phyloP scores from a whole-genome alignment of 768 basidiomycete genomes.

The Galerina marginata region DNA sequence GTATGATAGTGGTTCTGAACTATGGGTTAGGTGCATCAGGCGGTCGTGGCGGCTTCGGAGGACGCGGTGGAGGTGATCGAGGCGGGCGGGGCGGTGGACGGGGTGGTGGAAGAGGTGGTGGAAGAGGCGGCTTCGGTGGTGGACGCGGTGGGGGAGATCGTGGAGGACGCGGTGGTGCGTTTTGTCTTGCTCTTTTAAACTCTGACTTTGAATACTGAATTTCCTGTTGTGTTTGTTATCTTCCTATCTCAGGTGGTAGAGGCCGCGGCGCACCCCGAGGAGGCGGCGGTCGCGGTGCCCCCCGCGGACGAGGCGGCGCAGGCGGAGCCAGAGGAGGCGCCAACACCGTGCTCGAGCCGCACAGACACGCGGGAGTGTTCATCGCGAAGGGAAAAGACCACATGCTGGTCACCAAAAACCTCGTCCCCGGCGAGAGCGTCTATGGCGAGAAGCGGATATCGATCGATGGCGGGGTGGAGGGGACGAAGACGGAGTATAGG shows the following conservation, averaged over 20 bases:
- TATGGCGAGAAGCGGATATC: conserved; percentile 98
- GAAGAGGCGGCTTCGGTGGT: conserved; percentile 44
- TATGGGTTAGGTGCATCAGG: conserved; percentile 58
- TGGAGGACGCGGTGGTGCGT: conserved; percentile 44
- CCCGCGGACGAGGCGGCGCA: conserved; percentile 49
- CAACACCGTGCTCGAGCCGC: conserved; percentile 92
- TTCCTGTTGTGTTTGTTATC: conserved; percentile 7
- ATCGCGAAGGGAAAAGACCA: conserved; percentile 98
- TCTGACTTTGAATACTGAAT: neutral
- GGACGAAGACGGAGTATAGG: conserved; percentile 92
- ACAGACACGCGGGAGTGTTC: conserved; percentile 93
- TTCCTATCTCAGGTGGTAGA: conserved; percentile 24
- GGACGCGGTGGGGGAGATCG: conserved; percentile 43
- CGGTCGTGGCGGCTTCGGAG: conserved; percentile 75
- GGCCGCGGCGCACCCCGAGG: conserved; percentile 37
- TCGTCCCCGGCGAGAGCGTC: conserved; percentile 96
- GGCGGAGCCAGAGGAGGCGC: conserved; percentile 83
- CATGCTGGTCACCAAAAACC: conserved; percentile 95
- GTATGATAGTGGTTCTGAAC: conserved; percentile 12
- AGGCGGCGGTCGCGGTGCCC: conserved; percentile 39
- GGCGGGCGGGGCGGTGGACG: conserved; percentile 44
- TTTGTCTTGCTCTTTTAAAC: conserved; percentile 16
- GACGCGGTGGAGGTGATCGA: conserved; percentile 47
- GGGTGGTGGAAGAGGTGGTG: conserved; percentile 42
- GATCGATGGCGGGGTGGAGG: conserved; percentile 76